Percentiles rank a stretch among this genome's conserved stretches.
phyloP scores from a whole-genome alignment of 2,329 filamentous ascomycete species.

The Fusarium sarcochroum region DNA sequence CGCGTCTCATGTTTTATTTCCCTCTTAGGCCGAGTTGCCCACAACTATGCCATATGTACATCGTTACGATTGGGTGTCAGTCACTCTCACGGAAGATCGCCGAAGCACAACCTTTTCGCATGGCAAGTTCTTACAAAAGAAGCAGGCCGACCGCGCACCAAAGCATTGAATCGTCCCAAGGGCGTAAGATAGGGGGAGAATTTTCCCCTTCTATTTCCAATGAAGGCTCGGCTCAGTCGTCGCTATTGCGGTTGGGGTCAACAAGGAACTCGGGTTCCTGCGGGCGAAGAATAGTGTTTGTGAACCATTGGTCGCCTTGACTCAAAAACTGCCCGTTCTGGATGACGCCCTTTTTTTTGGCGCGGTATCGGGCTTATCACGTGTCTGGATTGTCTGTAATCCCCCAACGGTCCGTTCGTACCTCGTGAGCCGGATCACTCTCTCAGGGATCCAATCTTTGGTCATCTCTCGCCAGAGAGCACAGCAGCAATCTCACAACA shows the following conservation, averaged over 20 bases:
- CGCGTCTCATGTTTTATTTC: no score
- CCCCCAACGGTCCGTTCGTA: constrained; percentile 26
- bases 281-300: constrained; percentile 40
- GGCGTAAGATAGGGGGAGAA: constrained; percentile 1
- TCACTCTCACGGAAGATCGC: constrained; percentile 29
- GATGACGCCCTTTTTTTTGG: constrained; percentile 40
- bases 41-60: constrained; percentile 8
- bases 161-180: constrained; percentile 1
- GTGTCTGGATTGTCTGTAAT: constrained; percentile 38
- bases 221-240: constrained; percentile 19
- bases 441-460: constrained; percentile 34
- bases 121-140: constrained; percentile 26
- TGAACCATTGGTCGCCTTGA: constrained; percentile 39
- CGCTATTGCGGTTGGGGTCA: constrained; percentile 35
- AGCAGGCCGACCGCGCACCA: constrained; percentile 23
- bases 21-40: no score
- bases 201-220: background rate
- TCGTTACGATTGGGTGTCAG: constrained; percentile 9
- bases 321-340: constrained; percentile 42
- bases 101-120: constrained; percentile 23
- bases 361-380: constrained; percentile 46
- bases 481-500: constrained; percentile 49
- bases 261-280: constrained; percentile 41
- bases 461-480: constrained; percentile 43
- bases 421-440: constrained; percentile 23